Base-by-base conservation (phyloP, 331 rosid species). In the Spiraea crenata region DNA sequence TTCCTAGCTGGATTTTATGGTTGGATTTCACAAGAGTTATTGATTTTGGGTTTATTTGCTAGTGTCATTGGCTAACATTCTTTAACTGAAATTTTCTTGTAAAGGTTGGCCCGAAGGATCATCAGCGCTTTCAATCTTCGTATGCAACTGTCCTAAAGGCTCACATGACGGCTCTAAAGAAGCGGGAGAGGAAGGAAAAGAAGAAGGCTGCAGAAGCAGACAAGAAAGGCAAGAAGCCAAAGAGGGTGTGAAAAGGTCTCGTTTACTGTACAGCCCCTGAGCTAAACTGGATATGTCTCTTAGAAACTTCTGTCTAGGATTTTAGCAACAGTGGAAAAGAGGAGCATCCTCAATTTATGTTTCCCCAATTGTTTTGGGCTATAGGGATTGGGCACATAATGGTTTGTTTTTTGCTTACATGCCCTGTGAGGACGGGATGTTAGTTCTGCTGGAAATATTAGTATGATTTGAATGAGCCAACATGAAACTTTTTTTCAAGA, bases 141-240 rank as follows among this genome's bases (percentile, higher is more conserved):
- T 95, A 95, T 61, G 97, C 99, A 50, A 91, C 97, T 51, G 88
- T 95, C 72, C 80, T 95, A 7, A 95, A 89, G 85, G 99, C 96
- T 45, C 99, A 83, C 82, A 95, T 95, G 99, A 95, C 99, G 59
- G 86, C 97, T 72, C 77, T 95, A 57, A 95, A 95, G 84, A 95
- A 89, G 86, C 90, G 97, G 74, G 97, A 95, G 80, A 87, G 99
- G 79, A 95, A 91, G 81, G 99, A 95, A 70, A 95, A 84, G 90
- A 95, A 95, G 79, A 91, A 91, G 70, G 79, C 87, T 64, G 85
- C 88, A 11, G 96, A 87, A 76, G 71, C 81, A 12, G 85, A 82
- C 63, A 86, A 88, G 80, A 90, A 89, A 80, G 85, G 52, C 1
- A 91, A 89, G 87, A 88, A 85, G 72, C 60, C 83, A n/a, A 88